A percentile compares a stretch with the other conserved stretches of the same genome.
phyloP scores from a whole-genome alignment of 2,329 filamentous ascomycete species.

The Aspergillus sp. region DNA sequence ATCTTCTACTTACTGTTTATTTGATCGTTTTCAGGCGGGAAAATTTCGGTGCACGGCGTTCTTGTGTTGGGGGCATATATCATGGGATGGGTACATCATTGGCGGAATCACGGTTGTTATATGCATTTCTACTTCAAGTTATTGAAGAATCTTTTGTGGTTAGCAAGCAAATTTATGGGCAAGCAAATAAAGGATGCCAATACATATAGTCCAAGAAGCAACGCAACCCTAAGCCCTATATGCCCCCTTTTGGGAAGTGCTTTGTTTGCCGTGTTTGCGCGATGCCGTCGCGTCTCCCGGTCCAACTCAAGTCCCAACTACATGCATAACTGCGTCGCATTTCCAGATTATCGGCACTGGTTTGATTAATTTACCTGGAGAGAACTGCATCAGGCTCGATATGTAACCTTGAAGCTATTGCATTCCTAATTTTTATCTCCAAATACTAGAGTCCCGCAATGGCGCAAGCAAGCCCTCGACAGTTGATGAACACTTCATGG shows the following conservation, averaged over 20 bases:
- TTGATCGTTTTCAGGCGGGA: neutral
- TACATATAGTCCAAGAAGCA: too few species aligned
- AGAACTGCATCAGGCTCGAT: too few species aligned
- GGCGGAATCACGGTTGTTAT: too few species aligned
- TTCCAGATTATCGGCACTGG: too few species aligned
- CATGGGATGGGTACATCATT: too few species aligned
- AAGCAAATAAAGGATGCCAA: constrained; percentile 2
- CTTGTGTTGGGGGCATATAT: too few species aligned
- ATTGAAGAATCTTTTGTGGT: too few species aligned
- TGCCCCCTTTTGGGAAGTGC: neutral
- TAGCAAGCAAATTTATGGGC: too few species aligned
- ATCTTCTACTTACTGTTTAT: neutral
- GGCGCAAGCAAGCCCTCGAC: constrained; percentile 23
- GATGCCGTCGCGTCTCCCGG: neutral
- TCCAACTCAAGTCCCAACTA: neutral
- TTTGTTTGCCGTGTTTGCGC: constrained; percentile 9
- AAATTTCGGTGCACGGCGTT: too few species aligned
- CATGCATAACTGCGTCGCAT: neutral
- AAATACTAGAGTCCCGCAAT: constrained; percentile 9
- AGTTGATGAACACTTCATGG: constrained; percentile 51
- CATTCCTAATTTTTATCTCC: neutral
- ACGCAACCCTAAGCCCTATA: constrained; percentile 4
- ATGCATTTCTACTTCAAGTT: too few species aligned
- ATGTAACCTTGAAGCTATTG: neutral
- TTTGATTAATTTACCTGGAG: too few species aligned